These are phyloP conservation scores for Carpinus fangiana DNA, from an alignment of 306 rosid genomes.

Conservation along the genomic window DNA sequence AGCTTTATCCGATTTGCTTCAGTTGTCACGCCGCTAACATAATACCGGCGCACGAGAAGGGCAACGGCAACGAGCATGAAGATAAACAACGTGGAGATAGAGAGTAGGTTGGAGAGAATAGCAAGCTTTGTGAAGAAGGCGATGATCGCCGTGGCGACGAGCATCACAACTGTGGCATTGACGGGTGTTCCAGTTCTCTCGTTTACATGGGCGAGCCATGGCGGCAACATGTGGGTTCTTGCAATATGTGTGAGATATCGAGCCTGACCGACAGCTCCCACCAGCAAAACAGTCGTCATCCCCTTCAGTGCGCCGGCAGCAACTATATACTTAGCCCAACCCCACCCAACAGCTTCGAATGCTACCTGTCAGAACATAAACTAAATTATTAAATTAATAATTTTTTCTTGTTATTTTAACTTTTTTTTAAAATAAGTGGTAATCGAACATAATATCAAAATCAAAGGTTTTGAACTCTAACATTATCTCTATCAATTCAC, in stretches of 20 bases:
- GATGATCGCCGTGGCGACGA: slow-evolving; percentile 51
- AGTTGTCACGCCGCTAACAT: slow-evolving; percentile 50
- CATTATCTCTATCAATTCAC: too few relatives aligned
- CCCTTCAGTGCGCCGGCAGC: slow-evolving; percentile 81
- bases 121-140: slow-evolving; percentile 65
- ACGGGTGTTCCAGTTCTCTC: slow-evolving; percentile 69
- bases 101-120: slow-evolving; percentile 58
- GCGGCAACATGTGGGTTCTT: slow-evolving; percentile 86
- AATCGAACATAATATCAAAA: too few relatives aligned
- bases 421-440: too few relatives aligned
- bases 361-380: slow-evolving; percentile 29
- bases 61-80: slow-evolving; percentile 76
- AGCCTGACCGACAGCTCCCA: slow-evolving; percentile 72
- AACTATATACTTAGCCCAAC: slow-evolving; percentile 87
- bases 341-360: slow-evolving; percentile 60
- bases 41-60: slow-evolving; percentile 70
- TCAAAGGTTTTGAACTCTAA: too few relatives aligned
- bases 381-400: too few relatives aligned
- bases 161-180: slow-evolving; percentile 68
- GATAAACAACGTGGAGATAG: slow-evolving; percentile 73
- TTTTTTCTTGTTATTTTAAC: too few relatives aligned
- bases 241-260: slow-evolving; percentile 88
- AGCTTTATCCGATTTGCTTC: slow-evolving; percentile 35
- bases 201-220: slow-evolving; percentile 71
- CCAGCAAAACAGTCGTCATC: slow-evolving; percentile 79